Evolutionary conservation across 179 eudicot species (phyloP).

Genomic region (Camellia oleifera): DNA sequence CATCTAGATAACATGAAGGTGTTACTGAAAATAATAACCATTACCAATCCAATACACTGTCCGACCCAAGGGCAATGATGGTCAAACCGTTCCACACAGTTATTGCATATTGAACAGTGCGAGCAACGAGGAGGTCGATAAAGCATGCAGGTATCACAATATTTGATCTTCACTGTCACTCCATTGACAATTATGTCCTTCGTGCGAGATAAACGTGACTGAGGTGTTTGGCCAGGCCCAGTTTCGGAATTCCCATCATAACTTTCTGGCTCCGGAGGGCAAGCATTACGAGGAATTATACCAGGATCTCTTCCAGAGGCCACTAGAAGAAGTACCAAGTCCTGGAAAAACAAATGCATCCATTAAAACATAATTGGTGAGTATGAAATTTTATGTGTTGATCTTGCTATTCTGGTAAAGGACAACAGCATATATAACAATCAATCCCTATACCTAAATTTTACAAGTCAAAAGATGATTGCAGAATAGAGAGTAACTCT

Average conservation of each 20-base stretch:
- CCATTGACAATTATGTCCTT: constrained; percentile 54
- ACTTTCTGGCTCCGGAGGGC: constrained; percentile 54
- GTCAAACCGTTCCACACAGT: constrained; percentile 63
- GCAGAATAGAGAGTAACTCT: neutral
- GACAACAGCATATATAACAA: neutral
- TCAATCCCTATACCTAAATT: neutral
- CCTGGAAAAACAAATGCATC: constrained; percentile 32
- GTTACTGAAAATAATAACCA: neutral
- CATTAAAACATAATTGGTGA: neutral
- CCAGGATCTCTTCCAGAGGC: constrained; percentile 70
- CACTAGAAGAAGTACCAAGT: constrained; percentile 42
- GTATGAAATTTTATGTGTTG: neutral
- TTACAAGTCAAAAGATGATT: neutral
- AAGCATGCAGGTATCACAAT: constrained; percentile 64
- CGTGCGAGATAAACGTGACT: constrained; percentile 33
- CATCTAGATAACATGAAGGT: neutral
- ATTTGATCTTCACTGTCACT: constrained; percentile 46
- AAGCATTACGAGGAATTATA: constrained; percentile 52
- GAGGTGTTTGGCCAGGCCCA: constrained; percentile 39
- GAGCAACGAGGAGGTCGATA: constrained; percentile 72
- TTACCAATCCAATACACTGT: constrained; percentile 64
- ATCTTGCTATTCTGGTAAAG: neutral
- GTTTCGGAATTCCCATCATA: constrained; percentile 24
- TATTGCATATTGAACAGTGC: constrained; percentile 68
- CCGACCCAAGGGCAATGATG: constrained; percentile 85